Conservation (phyloP, 306 rosid species). For the Lupinus albus region DNA sequence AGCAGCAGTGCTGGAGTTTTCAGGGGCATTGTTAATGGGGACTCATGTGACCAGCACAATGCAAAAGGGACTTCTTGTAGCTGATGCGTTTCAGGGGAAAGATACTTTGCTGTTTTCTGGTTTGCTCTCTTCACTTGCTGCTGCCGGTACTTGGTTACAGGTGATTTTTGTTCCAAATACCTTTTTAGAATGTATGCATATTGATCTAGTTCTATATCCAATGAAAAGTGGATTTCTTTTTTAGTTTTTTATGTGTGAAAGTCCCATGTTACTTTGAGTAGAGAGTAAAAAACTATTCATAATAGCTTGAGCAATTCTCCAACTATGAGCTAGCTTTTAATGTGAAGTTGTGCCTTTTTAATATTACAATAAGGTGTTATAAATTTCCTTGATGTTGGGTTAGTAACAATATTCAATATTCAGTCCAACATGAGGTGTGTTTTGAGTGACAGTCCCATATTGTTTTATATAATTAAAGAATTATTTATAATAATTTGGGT, state of each 20-base stretch:
- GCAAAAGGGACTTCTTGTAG: conserved; percentile 92
- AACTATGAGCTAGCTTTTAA: too few species aligned
- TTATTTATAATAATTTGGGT: too few species aligned
- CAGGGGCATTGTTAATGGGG: conserved; percentile 89
- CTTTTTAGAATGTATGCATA: background rate
- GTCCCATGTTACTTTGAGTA: too few species aligned
- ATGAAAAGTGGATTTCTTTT: background rate
- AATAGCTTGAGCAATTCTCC: too few species aligned
- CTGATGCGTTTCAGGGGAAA: conserved; percentile 77
- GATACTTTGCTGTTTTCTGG: conserved; percentile 76
- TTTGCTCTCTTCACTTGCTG: conserved; percentile 89
- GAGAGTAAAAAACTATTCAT: too few species aligned
- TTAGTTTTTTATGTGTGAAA: background rate
- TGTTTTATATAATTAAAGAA: too few species aligned
- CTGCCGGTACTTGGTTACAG: conserved; percentile 99
- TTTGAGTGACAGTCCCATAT: too few species aligned
- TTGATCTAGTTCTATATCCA: background rate
- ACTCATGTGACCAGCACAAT: conserved; percentile 89
- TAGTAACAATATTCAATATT: too few species aligned
- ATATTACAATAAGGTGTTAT: too few species aligned
- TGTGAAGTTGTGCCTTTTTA: too few species aligned
- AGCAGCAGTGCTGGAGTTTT: conserved; percentile 87
- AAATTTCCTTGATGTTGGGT: too few species aligned
- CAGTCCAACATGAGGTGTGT: too few species aligned
- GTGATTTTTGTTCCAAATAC: conserved; percentile 36